Conservation (phyloP, 805 yeast species). For the Wickerhamiella kurtzmanii region DNA sequence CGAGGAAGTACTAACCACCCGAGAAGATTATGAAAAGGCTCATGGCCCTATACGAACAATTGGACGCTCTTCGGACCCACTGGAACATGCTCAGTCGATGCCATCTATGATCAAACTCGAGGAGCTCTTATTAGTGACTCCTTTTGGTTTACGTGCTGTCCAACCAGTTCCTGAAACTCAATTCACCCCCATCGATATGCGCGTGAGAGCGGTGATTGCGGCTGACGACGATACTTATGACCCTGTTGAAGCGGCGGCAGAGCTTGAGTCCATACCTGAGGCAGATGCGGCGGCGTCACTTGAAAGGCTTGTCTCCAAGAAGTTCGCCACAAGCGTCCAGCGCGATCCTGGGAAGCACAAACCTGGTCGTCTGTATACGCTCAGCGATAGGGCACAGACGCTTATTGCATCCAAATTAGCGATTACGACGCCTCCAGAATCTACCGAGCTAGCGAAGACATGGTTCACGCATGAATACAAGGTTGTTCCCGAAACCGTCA, state of each 20-base stretch:
- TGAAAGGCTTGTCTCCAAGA: slow-evolving; percentile 25
- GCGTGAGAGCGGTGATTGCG: slow-evolving; percentile 38
- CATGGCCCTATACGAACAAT: slow-evolving; percentile 31
- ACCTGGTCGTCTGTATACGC: slow-evolving; percentile 39
- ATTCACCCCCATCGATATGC: slow-evolving; percentile 13
- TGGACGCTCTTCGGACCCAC: slow-evolving; percentile 14
- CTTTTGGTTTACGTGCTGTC: slow-evolving; percentile 24
- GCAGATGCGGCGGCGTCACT: slow-evolving; percentile 38
- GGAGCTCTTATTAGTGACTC: slow-evolving; percentile 32
- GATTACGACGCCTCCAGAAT: slow-evolving; percentile 30
- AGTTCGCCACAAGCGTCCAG: slow-evolving; percentile 28
- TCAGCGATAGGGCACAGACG: slow-evolving; percentile 40
- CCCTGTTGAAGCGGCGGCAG: slow-evolving; percentile 32
- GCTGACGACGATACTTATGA: slow-evolving; percentile 36
- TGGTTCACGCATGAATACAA: not conserved
- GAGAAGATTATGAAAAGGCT: slow-evolving; percentile 35
- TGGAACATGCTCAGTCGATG: slow-evolving; percentile 35
- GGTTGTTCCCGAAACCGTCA: slow-evolving; percentile 38
- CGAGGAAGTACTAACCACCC: slow-evolving; percentile 11
- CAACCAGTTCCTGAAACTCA: slow-evolving; percentile 16
- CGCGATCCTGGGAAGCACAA: slow-evolving; percentile 22
- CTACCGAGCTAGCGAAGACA: slow-evolving; percentile 29
- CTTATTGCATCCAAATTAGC: slow-evolving; percentile 31
- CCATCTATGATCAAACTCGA: slow-evolving; percentile 65
- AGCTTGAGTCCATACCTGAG: slow-evolving; percentile 36